A percentile compares a stretch with the other conserved stretches of the same genome.
These are phyloP conservation scores for Zasmidium cellare DNA, from an alignment of 2,329 filamentous ascomycete genomes.

Conservation along the genomic window DNA sequence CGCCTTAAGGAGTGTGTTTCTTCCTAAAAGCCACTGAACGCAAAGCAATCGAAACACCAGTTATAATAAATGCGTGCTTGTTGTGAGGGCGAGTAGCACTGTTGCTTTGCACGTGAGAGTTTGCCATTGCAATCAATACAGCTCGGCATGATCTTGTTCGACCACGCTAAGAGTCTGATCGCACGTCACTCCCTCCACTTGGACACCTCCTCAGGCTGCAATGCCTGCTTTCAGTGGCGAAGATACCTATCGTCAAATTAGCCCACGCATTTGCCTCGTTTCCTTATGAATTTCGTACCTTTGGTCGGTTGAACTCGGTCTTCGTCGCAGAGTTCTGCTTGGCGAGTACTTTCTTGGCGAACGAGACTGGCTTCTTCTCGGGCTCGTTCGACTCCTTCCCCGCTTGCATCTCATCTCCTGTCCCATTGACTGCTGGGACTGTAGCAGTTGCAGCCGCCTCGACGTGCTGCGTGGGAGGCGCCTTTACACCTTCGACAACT, in stretches of 20 bases:
- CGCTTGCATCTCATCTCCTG: conserved; percentile 15
- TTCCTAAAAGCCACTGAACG: background rate
- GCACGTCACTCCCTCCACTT: background rate
- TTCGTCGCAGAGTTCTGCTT: conserved; percentile 20
- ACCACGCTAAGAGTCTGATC: background rate
- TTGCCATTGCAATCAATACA: background rate
- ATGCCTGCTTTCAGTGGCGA: conserved; percentile 29
- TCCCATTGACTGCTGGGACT: conserved; percentile 27
- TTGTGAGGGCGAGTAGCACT: background rate
- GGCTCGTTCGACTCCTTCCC: conserved; percentile 6
- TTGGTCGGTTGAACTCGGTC: conserved; percentile 26
- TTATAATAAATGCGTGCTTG: background rate
- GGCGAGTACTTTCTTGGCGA: conserved; percentile 23
- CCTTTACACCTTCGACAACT: conserved; percentile 51
- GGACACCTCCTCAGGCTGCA: conserved; percentile 10
- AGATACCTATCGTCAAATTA: conserved; percentile 19
- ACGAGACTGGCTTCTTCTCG: conserved; percentile 11
- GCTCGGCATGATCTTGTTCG: background rate
- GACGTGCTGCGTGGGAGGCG: conserved; percentile 47
- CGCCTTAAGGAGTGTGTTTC: background rate
- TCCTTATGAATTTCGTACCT: conserved; percentile 18
- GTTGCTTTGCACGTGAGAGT: background rate
- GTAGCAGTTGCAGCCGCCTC: conserved; percentile 29
- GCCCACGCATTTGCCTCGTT: background rate
- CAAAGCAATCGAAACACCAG: background rate